These are phyloP conservation scores for Zygotorulaspora chibaensis DNA, from an alignment of 805 yeast species.

Conservation along the genomic window DNA sequence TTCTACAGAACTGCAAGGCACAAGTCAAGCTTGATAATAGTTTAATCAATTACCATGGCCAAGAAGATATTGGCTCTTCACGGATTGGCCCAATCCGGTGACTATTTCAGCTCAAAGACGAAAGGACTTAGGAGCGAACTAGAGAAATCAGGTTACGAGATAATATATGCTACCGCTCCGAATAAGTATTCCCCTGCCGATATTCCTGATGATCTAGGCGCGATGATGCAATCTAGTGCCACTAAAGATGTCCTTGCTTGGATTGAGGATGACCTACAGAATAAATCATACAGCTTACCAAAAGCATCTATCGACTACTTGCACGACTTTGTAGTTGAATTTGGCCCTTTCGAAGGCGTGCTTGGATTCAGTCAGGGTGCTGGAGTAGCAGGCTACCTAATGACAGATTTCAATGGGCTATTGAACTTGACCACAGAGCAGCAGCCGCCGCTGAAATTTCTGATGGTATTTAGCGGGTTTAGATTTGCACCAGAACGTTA, in stretches of 20 bases:
- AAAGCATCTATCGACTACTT: slow-evolving; percentile 40
- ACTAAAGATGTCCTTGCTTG: slow-evolving; percentile 49
- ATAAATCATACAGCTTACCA: slow-evolving; percentile 31
- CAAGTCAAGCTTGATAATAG: too few species aligned
- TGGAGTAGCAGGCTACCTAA: slow-evolving; percentile 65
- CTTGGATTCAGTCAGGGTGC: slow-evolving; percentile 96
- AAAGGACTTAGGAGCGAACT: slow-evolving; percentile 77
- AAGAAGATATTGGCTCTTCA: slow-evolving; percentile 74
- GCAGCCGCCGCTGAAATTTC: slow-evolving; percentile 58
- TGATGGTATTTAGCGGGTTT: slow-evolving; percentile 69
- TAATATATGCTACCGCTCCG: slow-evolving; percentile 77
- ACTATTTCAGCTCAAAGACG: slow-evolving; percentile 75
- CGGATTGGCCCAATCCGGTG: slow-evolving; percentile 83
- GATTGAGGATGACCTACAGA: slow-evolving; percentile 52
- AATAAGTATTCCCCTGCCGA: slow-evolving; percentile 53
- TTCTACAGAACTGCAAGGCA: too few species aligned
- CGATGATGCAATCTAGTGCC: slow-evolving; percentile 22
- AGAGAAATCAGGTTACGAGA: slow-evolving; percentile 53
- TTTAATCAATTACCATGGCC: slow-evolving; percentile 13
- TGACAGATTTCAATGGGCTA: slow-evolving; percentile 52
- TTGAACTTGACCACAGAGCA: slow-evolving; percentile 32
- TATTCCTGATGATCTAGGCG: slow-evolving; percentile 52
- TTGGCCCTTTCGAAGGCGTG: slow-evolving; percentile 78
- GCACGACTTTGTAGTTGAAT: slow-evolving; percentile 45
- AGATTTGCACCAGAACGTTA: slow-evolving; percentile 33